These are phyloP conservation scores for Gracilariopsis chorda DNA, from an alignment of 23 red algal species.

Conservation along the genomic window DNA sequence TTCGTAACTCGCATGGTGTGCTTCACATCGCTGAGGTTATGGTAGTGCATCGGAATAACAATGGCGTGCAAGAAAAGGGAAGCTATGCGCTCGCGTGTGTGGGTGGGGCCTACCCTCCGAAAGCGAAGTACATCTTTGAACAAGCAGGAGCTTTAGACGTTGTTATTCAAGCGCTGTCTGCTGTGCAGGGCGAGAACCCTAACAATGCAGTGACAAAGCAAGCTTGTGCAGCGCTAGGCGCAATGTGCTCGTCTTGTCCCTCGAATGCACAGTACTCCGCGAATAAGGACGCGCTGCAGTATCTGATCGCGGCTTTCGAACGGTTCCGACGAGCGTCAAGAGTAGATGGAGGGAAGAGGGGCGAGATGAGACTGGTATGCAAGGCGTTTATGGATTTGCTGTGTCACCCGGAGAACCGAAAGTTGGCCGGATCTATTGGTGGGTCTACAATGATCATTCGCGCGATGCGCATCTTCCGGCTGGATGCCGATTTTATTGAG, in stretches of 20 bases:
- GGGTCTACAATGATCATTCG: conserved; percentile 67
- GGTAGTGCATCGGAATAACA: conserved; percentile 37
- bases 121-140: conserved; percentile 61
- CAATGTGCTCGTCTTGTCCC: conserved; percentile 57
- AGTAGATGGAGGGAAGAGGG: conserved; percentile 55
- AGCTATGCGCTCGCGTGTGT: conserved; percentile 78
- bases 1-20: conserved; percentile 57
- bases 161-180: conserved; percentile 46
- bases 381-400: conserved; percentile 71
- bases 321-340: conserved; percentile 41
- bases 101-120: conserved; percentile 40
- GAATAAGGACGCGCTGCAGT: conserved; percentile 37
- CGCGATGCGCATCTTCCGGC: conserved; percentile 62
- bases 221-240: conserved; percentile 63
- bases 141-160: conserved; percentile 50
- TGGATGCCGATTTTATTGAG: conserved; percentile 62
- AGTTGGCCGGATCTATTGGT: conserved; percentile 31
- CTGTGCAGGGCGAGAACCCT: conserved; percentile 1
- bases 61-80: conserved; percentile 70
- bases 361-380: conserved; percentile 67
- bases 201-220: conserved; percentile 72
- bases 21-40: conserved; percentile 52
- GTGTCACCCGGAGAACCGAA: conserved; percentile 58
- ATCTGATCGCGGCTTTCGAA: conserved; percentile 58
- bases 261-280: conserved; percentile 54